phyloP scores from a whole-genome alignment of 768 basidiomycete genomes.

The Gelatoporia subvermispora region DNA sequence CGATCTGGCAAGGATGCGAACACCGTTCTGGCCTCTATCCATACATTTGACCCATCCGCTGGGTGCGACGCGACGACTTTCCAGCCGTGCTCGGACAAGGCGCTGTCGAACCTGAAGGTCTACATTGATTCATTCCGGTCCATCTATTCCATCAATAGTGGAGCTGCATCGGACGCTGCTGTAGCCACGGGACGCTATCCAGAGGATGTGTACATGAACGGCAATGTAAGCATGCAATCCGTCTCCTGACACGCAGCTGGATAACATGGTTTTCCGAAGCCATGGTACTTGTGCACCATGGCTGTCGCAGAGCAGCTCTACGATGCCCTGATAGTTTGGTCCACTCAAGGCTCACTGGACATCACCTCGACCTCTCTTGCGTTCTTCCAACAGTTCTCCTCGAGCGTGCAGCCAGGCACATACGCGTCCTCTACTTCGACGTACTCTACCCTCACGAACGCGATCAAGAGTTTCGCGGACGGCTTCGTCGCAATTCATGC shows the following conservation, averaged over 20 bases:
- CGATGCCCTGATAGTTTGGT: conserved; percentile 65
- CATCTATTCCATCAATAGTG: conserved; percentile 63
- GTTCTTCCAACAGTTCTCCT: conserved; percentile 63
- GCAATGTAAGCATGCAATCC: conserved; percentile 50
- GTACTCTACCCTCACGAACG: conserved; percentile 44
- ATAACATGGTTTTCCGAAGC: conserved; percentile 32
- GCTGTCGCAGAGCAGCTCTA: conserved; percentile 81
- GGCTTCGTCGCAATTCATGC: conserved; percentile 56
- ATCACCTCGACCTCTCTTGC: conserved; percentile 60
- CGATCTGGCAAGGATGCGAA: conserved; percentile 76
- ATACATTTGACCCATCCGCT: conserved; percentile 67
- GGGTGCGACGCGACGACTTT: conserved; percentile 73
- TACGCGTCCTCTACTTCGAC: conserved; percentile 45
- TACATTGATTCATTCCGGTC: conserved; percentile 71
- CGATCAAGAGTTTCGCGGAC: conserved; percentile 56
- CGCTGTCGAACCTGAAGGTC: conserved; percentile 63
- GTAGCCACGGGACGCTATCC: conserved; percentile 73
- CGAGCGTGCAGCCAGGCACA: conserved; percentile 46
- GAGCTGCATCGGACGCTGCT: conserved; percentile 45
- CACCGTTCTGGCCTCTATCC: conserved; percentile 67
- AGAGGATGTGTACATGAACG: conserved; percentile 67
- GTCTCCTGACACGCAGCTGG: background rate
- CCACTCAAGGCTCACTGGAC: conserved; percentile 40
- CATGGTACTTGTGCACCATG: conserved; percentile 70
- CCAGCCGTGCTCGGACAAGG: conserved; percentile 81